Percentiles rank a stretch among this genome's conserved stretches.
phyloP scores from a whole-genome alignment of 2,329 filamentous ascomycete species.

The Phoma sp. region DNA sequence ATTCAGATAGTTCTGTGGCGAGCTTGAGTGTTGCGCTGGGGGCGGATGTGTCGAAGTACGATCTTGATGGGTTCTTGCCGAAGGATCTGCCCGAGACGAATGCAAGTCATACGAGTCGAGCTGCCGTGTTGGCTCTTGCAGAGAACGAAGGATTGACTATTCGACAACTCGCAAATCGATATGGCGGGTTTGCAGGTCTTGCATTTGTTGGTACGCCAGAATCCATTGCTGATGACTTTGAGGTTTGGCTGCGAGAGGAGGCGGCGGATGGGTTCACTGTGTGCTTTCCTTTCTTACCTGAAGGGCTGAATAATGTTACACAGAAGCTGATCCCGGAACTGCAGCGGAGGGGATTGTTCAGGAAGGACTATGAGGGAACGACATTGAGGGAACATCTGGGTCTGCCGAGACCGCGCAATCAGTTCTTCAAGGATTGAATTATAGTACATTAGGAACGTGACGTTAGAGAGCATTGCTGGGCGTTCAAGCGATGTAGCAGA shows the following conservation, averaged over 20 bases:
- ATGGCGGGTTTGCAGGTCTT: conserved; percentile 67
- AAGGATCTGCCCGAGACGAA: conserved; percentile 57
- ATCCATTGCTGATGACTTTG: conserved; percentile 70
- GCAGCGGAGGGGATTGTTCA: conserved; percentile 41
- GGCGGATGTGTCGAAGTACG: conserved; percentile 65
- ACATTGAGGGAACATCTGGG: conserved; percentile 64
- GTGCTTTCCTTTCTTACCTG: conserved; percentile 43
- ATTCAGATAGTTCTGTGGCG: conserved; percentile 68
- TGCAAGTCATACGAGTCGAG: conserved; percentile 23
- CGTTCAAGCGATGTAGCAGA: too few species aligned
- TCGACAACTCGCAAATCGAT: conserved; percentile 64
- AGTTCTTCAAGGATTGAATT: conserved; percentile 39
- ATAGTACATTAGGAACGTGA: too few species aligned
- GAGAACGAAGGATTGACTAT: conserved; percentile 71
- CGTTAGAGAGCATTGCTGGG: too few species aligned
- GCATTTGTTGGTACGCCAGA: conserved; percentile 65
- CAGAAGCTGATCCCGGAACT: conserved; percentile 34
- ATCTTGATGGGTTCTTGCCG: conserved; percentile 60
- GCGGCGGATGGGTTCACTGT: conserved; percentile 78
- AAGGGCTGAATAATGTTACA: conserved; percentile 33
- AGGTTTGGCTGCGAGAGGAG: conserved; percentile 70
- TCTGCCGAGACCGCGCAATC: conserved; percentile 56
- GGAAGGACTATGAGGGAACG: conserved; percentile 59
- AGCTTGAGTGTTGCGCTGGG: conserved; percentile 68
- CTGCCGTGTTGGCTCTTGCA: conserved; percentile 23